Base-by-base conservation (phyloP, 805 yeast genomes). In the Ogataea methylovora region DNA sequence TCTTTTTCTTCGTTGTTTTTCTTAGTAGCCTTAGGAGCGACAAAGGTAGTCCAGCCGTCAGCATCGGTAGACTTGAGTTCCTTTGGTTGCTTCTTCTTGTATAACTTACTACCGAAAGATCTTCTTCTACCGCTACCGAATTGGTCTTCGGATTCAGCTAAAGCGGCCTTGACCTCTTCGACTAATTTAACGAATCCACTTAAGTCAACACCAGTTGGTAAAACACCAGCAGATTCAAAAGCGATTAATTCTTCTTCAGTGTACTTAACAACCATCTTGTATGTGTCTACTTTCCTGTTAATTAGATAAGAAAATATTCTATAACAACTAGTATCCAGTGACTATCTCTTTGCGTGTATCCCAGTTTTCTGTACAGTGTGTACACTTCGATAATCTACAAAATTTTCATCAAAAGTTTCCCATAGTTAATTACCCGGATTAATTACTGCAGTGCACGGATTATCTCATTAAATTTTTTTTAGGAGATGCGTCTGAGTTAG, bases 21-120 rank as follows among this genome's bases (percentile, higher is more conserved):
- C 33, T 49, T 56, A 41, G 56, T 55, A 38, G 65, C 65, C 46
- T 63, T 69, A 30, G 64, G 60, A 46, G 66, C 63, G 34, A 67
- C 61, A 42, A 71, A 60, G 16, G 90, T 79, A 38, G 82, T 82
- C 90, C 92, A 84, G 30, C 94, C 94, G 42, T 84, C 90, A 38
- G 78, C 82, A 52, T 83, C 94, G 24, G 79, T 71, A 39, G 63
- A 68, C 30, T 66, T 63, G 36, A 65, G 64, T 37, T 62, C 69
- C 37, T 69, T 63, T 24, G 64, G 65, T 43, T 60, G 61, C 40
- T 67, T 69, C 46, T 63, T 65, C 59, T 71, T 71, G 13, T 42
- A 41, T 6, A 20, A 20, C n/a, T n/a, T 10, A 13, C 12, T 18
- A 52, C 79, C 71, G 50, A 79, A 67, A 11, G 85, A 78, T 42